Evolutionary conservation across 768 basidiomycete species (phyloP).

Genomic region (Dioszegia hungarica): DNA sequence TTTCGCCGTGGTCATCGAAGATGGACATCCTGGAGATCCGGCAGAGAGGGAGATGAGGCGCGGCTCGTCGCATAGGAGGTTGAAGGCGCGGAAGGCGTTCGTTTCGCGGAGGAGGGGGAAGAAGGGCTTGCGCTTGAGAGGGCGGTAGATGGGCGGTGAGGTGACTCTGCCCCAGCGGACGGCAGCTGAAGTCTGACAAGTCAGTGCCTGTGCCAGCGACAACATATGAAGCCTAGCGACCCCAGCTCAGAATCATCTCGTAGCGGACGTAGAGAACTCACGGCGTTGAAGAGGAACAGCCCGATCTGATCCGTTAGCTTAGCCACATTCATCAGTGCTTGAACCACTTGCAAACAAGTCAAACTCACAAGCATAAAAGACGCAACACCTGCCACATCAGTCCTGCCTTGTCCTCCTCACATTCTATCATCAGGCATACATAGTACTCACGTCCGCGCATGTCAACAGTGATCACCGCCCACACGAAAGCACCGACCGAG

Average conservation of each 20-base stretch:
- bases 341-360: no score
- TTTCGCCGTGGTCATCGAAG: no score
- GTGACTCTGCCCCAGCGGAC: constrained; percentile 8
- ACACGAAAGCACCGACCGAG: background rate
- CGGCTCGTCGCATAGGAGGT: constrained; percentile 5
- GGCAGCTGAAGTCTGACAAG: background rate
- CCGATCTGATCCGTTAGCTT: background rate
- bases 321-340: background rate
- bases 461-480: constrained; percentile 6
- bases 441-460: constrained; percentile 1
- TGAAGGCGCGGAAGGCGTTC: constrained; percentile 2
- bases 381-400: no score
- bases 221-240: background rate
- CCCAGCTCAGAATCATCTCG: no score
- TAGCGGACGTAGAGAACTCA: background rate
- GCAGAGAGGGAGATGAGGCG: background rate
- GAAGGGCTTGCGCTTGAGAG: background rate
- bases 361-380: no score
- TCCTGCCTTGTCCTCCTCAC: no score
- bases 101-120: background rate
- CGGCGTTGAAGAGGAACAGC: background rate
- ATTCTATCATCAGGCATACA: background rate
- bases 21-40: background rate
- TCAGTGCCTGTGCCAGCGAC: background rate
- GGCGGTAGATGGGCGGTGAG: constrained; percentile 2